Percentiles rank a stretch among this genome's conserved stretches.
Evolutionary conservation across 2,329 filamentous ascomycete species (phyloP).

Genomic region (Talaromyces atroroseus): DNA sequence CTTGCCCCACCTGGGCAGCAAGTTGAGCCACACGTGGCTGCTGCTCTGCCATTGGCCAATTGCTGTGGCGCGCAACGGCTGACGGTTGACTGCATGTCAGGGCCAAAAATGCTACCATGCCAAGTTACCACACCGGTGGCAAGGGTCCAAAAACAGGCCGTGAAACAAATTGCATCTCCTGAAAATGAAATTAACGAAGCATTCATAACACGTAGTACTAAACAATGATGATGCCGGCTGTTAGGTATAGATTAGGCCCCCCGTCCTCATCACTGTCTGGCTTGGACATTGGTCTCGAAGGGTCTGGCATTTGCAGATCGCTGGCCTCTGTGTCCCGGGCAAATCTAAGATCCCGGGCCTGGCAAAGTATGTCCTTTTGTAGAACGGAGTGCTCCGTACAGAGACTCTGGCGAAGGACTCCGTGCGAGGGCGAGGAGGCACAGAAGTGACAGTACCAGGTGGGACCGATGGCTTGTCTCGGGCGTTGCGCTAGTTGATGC

Average conservation of each 20-base stretch:
- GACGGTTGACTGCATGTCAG: too few species aligned
- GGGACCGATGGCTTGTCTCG: constrained; percentile 11
- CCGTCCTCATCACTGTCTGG: too few species aligned
- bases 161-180: constrained; percentile 3
- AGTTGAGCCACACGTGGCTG: neutral
- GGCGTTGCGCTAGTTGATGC: neutral
- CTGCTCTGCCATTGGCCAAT: neutral
- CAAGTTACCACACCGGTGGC: neutral
- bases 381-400: too few species aligned
- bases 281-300: too few species aligned
- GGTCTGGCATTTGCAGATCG: too few species aligned
- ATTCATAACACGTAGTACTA: too few species aligned
- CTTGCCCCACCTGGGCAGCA: too few species aligned
- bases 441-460: constrained; percentile 10
- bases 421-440: neutral
- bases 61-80: too few species aligned
- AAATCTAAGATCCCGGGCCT: too few species aligned
- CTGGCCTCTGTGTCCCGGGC: neutral
- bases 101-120: too few species aligned
- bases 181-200: neutral
- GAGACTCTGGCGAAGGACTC: neutral
- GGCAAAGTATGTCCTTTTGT: neutral
- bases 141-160: neutral
- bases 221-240: neutral
- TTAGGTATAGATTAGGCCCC: too few species aligned